A percentile compares a stretch with the other conserved stretches of the same genome.
phyloP scores from a whole-genome alignment of 305 asterid genomes.

The Fraxinus angustifolia region DNA sequence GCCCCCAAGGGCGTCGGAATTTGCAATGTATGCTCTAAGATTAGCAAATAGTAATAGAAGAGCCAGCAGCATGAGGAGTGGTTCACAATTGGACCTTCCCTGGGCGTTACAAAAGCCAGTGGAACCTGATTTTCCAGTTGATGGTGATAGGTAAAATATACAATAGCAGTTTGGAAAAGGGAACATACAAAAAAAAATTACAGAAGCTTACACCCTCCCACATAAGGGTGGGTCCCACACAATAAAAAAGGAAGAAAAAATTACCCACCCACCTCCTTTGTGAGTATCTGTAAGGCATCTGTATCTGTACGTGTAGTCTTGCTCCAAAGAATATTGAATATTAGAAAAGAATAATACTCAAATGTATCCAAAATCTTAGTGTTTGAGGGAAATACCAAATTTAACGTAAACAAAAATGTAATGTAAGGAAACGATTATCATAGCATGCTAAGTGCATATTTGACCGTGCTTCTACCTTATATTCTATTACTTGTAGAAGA shows the following conservation, averaged over 20 bases:
- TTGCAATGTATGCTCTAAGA: conserved; percentile 33
- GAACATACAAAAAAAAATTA: no score
- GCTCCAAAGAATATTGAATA: not conserved
- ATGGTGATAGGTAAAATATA: conserved; percentile 21
- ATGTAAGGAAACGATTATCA: no score
- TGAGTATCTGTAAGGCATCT: no score
- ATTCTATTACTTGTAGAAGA: no score
- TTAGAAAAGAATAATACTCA: not conserved
- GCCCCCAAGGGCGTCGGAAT: conserved; percentile 34
- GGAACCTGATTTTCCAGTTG: conserved; percentile 56
- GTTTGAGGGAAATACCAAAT: no score
- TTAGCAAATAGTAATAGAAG: conserved; percentile 34
- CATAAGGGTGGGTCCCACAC: no score
- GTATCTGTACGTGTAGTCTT: no score
- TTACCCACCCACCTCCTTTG: no score
- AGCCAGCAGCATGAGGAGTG: conserved; percentile 27
- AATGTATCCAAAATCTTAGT: not conserved
- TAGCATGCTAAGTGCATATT: not conserved
- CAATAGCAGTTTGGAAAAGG: not conserved
- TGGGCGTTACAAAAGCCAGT: conserved; percentile 43
- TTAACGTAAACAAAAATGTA: no score
- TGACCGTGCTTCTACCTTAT: not conserved
- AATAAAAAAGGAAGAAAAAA: no score
- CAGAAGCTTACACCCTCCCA: no score
- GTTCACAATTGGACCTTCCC: conserved; percentile 27